Percentiles rank a stretch among this genome's conserved stretches.
Evolutionary conservation across 2,329 filamentous ascomycete species (phyloP).

Genomic region (Thielaviopsis cerberus): DNA sequence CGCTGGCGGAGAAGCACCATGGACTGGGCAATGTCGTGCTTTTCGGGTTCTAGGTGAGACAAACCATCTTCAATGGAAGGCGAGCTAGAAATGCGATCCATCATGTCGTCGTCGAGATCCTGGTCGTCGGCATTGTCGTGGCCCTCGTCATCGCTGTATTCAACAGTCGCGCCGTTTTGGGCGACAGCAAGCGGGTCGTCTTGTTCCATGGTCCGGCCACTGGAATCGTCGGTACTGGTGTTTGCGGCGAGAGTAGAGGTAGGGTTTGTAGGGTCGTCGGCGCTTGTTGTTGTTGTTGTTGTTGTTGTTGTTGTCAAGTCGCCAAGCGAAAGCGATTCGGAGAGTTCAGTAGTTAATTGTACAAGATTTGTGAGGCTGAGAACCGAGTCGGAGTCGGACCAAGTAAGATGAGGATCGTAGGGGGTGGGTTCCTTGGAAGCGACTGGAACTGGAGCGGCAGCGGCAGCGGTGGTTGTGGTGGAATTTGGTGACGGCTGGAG

Average conservation of each 20-base stretch:
- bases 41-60: constrained; percentile 30
- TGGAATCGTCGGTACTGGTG: constrained; percentile 19
- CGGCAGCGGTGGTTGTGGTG: no score
- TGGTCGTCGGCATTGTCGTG: constrained; percentile 55
- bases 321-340: background rate
- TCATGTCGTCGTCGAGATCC: constrained; percentile 74
- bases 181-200: constrained; percentile 41
- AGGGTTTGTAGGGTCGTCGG: background rate
- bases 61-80: constrained; percentile 98
- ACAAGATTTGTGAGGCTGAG: background rate
- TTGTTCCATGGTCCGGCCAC: constrained; percentile 23
- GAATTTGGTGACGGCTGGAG: background rate
- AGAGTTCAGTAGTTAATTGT: background rate
- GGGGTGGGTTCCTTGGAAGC: background rate
- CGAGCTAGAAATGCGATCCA: constrained; percentile 97
- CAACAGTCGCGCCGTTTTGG: constrained; percentile 31
- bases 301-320: background rate
- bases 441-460: constrained; percentile 8
- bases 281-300: background rate
- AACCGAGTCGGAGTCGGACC: background rate
- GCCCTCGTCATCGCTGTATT: constrained; percentile 24
- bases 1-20: background rate
- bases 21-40: background rate
- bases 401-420: background rate
- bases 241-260: background rate